Evolutionary conservation across 371 early-diverging fungal genomes (phyloP).

Genomic region (Rhizopus microsporus): DNA sequence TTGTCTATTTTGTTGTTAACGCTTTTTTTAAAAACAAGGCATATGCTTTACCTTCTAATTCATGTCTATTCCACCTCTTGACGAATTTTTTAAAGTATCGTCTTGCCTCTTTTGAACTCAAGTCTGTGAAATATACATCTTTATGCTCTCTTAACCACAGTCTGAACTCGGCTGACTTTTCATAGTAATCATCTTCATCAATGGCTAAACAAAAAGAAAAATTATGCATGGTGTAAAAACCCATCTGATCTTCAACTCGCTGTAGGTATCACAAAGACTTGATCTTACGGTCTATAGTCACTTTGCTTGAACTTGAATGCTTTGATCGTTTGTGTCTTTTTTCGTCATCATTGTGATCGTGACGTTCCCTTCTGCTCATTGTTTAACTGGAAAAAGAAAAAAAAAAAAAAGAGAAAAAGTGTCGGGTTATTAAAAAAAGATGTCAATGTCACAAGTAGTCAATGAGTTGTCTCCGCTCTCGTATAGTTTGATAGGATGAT

Average conservation of each 20-base stretch:
- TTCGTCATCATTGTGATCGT: neutral
- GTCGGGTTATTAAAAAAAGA: no score
- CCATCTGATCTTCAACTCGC: neutral
- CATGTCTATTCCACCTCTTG: constrained; percentile 70
- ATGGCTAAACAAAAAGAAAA: constrained; percentile 36
- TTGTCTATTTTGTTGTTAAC: constrained; percentile 42
- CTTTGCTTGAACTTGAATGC: neutral
- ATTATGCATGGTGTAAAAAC: neutral
- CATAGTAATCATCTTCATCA: constrained; percentile 74
- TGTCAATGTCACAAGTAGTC: no score
- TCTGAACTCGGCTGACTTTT: constrained; percentile 76
- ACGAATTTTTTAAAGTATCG: constrained; percentile 81
- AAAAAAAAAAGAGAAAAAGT: no score
- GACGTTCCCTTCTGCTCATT: neutral
- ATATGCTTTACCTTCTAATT: constrained; percentile 53
- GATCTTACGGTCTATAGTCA: neutral
- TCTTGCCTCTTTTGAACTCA: constrained; percentile 67
- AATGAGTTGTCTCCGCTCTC: no score
- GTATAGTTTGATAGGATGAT: no score
- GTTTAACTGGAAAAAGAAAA: neutral
- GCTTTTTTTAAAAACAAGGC: neutral
- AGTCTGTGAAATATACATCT: constrained; percentile 72
- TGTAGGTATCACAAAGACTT: neutral
- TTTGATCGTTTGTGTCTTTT: neutral
- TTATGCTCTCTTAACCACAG: constrained; percentile 80